phyloP scores from a whole-genome alignment of 176 grass and related monocot genomes.

The Hsuehochloa calcarea region DNA sequence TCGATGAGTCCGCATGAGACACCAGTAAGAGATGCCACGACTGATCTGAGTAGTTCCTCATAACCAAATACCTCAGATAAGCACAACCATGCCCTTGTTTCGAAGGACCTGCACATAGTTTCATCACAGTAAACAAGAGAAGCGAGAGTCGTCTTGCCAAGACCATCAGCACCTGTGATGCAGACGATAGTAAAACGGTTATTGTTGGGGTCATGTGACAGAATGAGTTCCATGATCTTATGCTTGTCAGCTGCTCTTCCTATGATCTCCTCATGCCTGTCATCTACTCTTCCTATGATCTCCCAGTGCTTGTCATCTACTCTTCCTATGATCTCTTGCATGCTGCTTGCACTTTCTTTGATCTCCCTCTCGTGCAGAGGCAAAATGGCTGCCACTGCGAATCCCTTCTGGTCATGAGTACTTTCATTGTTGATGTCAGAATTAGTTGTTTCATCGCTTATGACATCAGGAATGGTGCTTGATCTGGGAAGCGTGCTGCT shows the following conservation, averaged over 20 bases:
- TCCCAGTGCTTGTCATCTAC: not conserved
- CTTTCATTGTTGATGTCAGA: not conserved
- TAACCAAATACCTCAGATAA: conserved; percentile 24
- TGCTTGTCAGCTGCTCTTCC: not conserved
- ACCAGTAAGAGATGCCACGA: conserved; percentile 21
- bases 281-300: not conserved
- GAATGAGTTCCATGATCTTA: conserved; percentile 19
- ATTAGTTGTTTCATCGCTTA: not conserved
- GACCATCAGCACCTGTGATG: conserved; percentile 24
- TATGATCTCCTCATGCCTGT: too few species aligned
- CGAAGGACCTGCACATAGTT: not conserved
- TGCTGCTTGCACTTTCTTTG: not conserved
- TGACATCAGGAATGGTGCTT: not conserved
- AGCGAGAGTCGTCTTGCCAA: conserved; percentile 29
- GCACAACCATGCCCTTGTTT: conserved; percentile 21
- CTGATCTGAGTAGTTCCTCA: conserved; percentile 18
- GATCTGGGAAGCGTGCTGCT: not conserved
- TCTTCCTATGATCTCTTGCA: not conserved
- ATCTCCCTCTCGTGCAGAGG: not conserved
- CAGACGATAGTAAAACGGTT: not conserved
- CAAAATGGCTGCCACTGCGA: not conserved
- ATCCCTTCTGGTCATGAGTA: not conserved
- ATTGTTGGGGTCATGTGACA: not conserved
- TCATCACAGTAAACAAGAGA: conserved; percentile 19
- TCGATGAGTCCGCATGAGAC: conserved; percentile 14